Base-by-base conservation (phyloP, 805 yeast species). In the Schwanniomyces polymorphus region DNA sequence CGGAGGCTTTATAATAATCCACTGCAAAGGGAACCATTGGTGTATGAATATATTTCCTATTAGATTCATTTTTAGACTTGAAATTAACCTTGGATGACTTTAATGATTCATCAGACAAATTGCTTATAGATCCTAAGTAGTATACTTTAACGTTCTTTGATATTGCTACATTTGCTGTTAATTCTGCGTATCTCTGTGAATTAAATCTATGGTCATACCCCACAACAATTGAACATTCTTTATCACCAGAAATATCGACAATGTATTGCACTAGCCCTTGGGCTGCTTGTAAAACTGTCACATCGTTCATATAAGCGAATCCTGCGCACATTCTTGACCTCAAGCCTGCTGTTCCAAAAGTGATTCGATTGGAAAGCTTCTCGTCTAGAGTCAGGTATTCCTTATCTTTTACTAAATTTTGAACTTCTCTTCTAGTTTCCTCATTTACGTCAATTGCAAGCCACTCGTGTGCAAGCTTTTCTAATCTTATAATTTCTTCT, bases 271-370 rank as follows among this genome's bases (percentile, higher is more conserved):
- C 83, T 16, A 88, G 65, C 1, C 95, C 96, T 56, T 90, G 96
- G 0, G 97, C 83, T 0, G 98, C 91, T 68, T 92, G 98, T 39
- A 89, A 60, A 1, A 92, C 86, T 0, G 97, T 90, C 14, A 92
- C 85, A 51, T 85, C 86, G 64, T 94, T 92, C 92, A 94, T 87
- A 55, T 91, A 80, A 44, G 82, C 79, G 61, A 88, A 91, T 0
- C 99, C 98, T 0, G 97, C 90, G 51, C 84, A 91, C 97, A 94
- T 91, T 18, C 76, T 70, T 1, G 96, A 81, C 25, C 99, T 74
- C 41, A 94, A 78, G 0, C 97, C 98, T 2, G 98, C 97, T 0
- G 98, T 92, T 0, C 98, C 98, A 65, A 92, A 92, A 10, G 82
- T 70, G 25, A 91, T 85, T 44, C 97, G 67, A n/a, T 59, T 55